phyloP scores from a whole-genome alignment of 1,284 basidiomycete species.

The Ustilago nuda region DNA sequence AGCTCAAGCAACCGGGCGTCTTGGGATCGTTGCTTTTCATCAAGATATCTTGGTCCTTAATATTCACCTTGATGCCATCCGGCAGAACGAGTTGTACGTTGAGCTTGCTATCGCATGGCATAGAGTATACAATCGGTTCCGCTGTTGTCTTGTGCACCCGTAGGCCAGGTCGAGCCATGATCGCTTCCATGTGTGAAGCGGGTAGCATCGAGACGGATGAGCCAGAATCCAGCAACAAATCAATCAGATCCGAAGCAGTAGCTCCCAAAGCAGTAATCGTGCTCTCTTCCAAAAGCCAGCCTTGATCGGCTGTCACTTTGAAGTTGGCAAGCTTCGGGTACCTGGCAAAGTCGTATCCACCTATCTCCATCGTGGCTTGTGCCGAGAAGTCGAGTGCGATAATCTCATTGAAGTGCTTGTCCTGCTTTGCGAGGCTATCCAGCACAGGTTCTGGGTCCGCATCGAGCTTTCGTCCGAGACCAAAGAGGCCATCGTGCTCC shows the following conservation, averaged over 20 bases:
- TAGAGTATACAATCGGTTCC: slow-evolving; percentile 40
- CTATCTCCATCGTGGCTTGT: slow-evolving; percentile 25
- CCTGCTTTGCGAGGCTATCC: slow-evolving; percentile 12
- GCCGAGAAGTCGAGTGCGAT: slow-evolving; percentile 27
- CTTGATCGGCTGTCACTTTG: slow-evolving; percentile 21
- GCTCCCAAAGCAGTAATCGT: slow-evolving; percentile 21
- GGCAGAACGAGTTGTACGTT: slow-evolving; percentile 27
- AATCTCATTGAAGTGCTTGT: slow-evolving; percentile 7
- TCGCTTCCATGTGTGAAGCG: slow-evolving; percentile 23
- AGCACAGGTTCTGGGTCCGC: slow-evolving; percentile 17
- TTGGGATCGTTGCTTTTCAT: slow-evolving; percentile 45
- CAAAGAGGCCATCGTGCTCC: slow-evolving; percentile 42
- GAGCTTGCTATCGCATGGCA: slow-evolving; percentile 40
- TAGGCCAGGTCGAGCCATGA: slow-evolving; percentile 33
- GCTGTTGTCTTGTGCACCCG: slow-evolving; percentile 15
- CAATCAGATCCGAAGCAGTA: not conserved
- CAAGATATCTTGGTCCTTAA: slow-evolving; percentile 33
- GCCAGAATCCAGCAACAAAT: slow-evolving; percentile 38
- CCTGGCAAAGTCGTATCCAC: slow-evolving; percentile 30
- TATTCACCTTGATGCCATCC: slow-evolving; percentile 21
- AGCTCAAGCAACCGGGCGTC: slow-evolving; percentile 37
- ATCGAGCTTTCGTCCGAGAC: slow-evolving; percentile 19
- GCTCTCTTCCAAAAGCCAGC: slow-evolving; percentile 24
- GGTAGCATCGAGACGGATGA: slow-evolving; percentile 43
- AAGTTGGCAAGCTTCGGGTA: slow-evolving; percentile 26